Evolutionary conservation across 2,329 filamentous ascomycete species (phyloP).

Genomic region (Fusarium mexicanum): DNA sequence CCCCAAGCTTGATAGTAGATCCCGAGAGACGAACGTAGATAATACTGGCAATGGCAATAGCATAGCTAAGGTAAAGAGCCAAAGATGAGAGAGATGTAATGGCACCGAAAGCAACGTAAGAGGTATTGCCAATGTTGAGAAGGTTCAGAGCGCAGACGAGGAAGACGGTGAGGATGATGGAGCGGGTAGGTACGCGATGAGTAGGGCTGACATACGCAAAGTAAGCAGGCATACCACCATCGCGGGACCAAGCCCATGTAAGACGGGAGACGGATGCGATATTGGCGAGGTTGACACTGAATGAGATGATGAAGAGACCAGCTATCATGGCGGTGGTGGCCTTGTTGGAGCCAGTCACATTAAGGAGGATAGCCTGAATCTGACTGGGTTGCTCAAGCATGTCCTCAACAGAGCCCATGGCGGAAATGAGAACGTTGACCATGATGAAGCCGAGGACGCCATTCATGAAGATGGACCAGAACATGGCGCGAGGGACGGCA

Average conservation of each 20-base stretch:
- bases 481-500: conserved; percentile 40
- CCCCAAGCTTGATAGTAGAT: conserved; percentile 30
- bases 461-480: conserved; percentile 45
- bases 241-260: conserved; percentile 41
- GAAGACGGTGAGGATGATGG: conserved; percentile 37
- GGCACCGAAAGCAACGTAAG: conserved; percentile 40
- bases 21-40: conserved; percentile 30
- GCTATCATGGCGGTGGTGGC: conserved; percentile 40
- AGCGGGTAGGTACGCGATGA: conserved; percentile 37
- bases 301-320: conserved; percentile 38
- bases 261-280: conserved; percentile 40
- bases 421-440: conserved; percentile 41
- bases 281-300: conserved; percentile 40
- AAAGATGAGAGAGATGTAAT: conserved; percentile 38
- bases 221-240: conserved; percentile 39
- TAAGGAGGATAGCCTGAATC: conserved; percentile 36
- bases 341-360: conserved; percentile 31
- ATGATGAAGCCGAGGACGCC: conserved; percentile 41
- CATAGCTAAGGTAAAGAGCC: conserved; percentile 41
- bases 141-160: conserved; percentile 41
- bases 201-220: conserved; percentile 39
- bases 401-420: conserved; percentile 40
- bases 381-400: conserved; percentile 36
- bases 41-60: conserved; percentile 39
- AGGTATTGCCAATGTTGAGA: conserved; percentile 39